Conservation (phyloP, 2,329 filamentous ascomycete species). For the Coniella lustricola region DNA sequence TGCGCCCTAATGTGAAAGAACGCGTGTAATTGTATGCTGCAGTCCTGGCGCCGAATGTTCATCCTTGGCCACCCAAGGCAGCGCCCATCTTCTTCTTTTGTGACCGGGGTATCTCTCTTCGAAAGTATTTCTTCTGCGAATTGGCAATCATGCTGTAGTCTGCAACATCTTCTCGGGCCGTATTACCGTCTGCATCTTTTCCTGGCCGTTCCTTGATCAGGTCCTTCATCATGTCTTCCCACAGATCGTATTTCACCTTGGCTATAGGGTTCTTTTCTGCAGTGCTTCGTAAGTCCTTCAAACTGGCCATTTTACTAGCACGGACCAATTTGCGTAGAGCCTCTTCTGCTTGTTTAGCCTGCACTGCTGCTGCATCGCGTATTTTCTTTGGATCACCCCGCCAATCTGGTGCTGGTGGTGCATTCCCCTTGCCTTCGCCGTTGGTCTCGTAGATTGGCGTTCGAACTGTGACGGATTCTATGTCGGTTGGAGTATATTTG, state of each 20-base stretch:
- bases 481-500: conserved; percentile 46
- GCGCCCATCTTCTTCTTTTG: conserved; percentile 31
- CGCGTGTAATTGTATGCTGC: too few species aligned
- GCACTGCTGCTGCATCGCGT: conserved; percentile 51
- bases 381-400: conserved; percentile 49
- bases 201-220: conserved; percentile 35
- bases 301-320: conserved; percentile 56
- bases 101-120: conserved; percentile 45
- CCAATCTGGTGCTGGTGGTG: conserved; percentile 20
- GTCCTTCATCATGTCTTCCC: conserved; percentile 55
- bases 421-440: conserved; percentile 15
- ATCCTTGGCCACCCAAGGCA: conserved; percentile 21
- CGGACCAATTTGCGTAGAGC: conserved; percentile 53
- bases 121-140: conserved; percentile 43
- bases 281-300: conserved; percentile 54
- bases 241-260: conserved; percentile 50
- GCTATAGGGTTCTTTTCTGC: conserved; percentile 46
- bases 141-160: conserved; percentile 62
- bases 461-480: conserved; percentile 26
- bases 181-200: conserved; percentile 13
- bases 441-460: conserved; percentile 20
- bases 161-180: conserved; percentile 40
- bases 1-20: too few species aligned
- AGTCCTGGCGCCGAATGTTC: neutral
- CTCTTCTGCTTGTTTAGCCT: conserved; percentile 55